Base-by-base conservation (phyloP, 139 green algal genomes). In the Edaphochlamys debaryana region DNA sequence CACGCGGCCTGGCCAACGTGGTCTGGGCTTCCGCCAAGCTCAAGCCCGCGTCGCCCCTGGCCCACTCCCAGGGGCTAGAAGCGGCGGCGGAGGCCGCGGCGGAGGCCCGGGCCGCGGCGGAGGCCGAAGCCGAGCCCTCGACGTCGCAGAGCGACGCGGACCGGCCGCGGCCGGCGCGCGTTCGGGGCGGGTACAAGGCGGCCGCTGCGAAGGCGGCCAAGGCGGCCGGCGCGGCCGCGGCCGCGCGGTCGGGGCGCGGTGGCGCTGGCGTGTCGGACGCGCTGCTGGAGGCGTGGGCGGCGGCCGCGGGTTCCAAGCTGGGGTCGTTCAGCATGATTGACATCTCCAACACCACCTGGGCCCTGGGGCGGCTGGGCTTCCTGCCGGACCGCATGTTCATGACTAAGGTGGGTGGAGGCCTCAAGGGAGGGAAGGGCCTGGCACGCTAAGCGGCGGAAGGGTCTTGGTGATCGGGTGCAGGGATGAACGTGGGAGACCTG, bases 261-360 rank as follows among this genome's bases (percentile, higher is more conserved):
- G n/a, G n/a, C n/a, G n/a, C n/a, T n/a, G n/a, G n/a, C 32, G 76
- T 82, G 41, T 74, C 63, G 22, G 42, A 66, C 19, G 22, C 22
- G 22, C 34, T 73, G 63, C 42, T 82, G 62, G 76, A 64, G 23
- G 63, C 62, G 32, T 82, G 76, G 76, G 63, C 76, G 23, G 62
- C 25, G 11, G 76, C 76, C 0, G 34, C 63, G 23, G 32, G 22
- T 5, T 3, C 42, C 34, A 64, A 66, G 63, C 32, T 73, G 23
- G 37, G 42, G 23, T 25, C 23, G 4, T 66, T 82, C 42, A 74
- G n/a, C 60, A 73, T 74, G 76, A 62, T 54, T n/a, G 75, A 81
- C 62, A 56, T 81, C 13, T 81, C 75, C 32, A 82, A 82, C 60
- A 34, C 64, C 32, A 23, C 70, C 22, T 82, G 76, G 76, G 76